Evolutionary conservation across 495 filamentous ascomycete genomes (phyloP).

Genomic region (Podospora pseudoanserina): DNA sequence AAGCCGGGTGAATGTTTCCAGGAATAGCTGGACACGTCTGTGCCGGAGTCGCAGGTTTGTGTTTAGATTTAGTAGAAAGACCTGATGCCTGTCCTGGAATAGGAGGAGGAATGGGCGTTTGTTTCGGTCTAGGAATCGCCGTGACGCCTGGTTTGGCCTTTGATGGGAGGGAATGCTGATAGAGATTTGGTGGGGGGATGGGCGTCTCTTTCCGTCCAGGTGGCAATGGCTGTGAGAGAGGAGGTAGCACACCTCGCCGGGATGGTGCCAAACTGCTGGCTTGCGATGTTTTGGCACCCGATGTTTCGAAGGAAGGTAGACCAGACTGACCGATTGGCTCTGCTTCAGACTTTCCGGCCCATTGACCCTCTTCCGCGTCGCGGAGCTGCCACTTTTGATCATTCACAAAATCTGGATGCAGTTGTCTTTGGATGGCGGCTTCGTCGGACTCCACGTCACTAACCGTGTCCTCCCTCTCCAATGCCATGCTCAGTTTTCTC

Average conservation of each 20-base stretch:
- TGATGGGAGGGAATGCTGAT: neutral
- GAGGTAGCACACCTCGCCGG: neutral
- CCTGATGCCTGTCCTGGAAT: neutral
- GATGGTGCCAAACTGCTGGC: slow-evolving; percentile 8
- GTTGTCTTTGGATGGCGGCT: slow-evolving; percentile 21
- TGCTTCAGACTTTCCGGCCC: neutral
- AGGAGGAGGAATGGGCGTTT: neutral
- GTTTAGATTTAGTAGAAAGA: neutral
- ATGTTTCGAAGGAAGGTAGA: neutral
- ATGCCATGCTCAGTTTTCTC: slow-evolving; percentile 9
- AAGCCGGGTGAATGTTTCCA: neutral
- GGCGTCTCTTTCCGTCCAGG: neutral
- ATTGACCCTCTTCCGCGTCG: slow-evolving; percentile 2
- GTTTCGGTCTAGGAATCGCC: neutral
- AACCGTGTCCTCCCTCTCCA: slow-evolving; percentile 19
- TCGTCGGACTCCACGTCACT: slow-evolving; percentile 25
- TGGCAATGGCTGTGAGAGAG: too few species aligned
- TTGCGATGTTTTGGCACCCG: slow-evolving; percentile 4
- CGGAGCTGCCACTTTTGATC: neutral
- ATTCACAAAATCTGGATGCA: slow-evolving; percentile 5
- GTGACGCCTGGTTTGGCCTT: neutral
- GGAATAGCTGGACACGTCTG: neutral
- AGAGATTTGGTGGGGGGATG: neutral
- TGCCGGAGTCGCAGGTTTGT: neutral
- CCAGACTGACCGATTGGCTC: slow-evolving; percentile 13